Percentiles rank a stretch among this genome's conserved stretches.
Evolutionary conservation across 2,329 filamentous ascomycete species (phyloP).

Genomic region (Lecanicillium sp.): DNA sequence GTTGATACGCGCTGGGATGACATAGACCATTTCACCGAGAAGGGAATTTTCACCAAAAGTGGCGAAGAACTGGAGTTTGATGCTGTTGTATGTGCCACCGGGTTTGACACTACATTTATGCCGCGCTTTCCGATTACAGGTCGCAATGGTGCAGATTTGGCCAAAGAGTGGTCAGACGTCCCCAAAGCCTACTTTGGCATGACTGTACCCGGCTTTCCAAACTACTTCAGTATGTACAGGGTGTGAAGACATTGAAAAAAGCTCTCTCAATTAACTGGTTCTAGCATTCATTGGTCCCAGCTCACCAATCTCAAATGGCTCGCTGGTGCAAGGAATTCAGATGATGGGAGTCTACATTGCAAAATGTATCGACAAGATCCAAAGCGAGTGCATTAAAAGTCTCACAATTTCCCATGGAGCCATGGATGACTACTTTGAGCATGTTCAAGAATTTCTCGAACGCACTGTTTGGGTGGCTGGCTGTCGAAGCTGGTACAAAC

Average conservation of each 20-base stretch:
- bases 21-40: conserved; percentile 39
- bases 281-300: conserved; percentile 19
- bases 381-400: too few species aligned
- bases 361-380: conserved; percentile 37
- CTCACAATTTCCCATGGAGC: too few species aligned
- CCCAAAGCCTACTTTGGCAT: conserved; percentile 45
- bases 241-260: neutral
- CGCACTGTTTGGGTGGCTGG: conserved; percentile 42
- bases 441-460: conserved; percentile 42
- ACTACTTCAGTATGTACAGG: conserved; percentile 43
- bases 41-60: conserved; percentile 38
- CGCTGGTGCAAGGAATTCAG: conserved; percentile 41
- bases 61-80: conserved; percentile 41
- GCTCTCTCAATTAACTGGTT: too few species aligned
- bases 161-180: conserved; percentile 33
- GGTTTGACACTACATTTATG: conserved; percentile 44
- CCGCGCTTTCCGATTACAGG: conserved; percentile 42
- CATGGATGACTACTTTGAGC: conserved; percentile 42
- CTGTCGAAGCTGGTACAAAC: conserved; percentile 45
- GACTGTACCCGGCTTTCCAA: conserved; percentile 40
- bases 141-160: conserved; percentile 35
- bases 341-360: conserved; percentile 47
- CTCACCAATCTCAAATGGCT: conserved; percentile 42
- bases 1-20: too few species aligned
- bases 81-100: conserved; percentile 46